Evolutionary conservation across 176 grass and related monocot genomes (phyloP).

Genomic region (Triticum turgidum): DNA sequence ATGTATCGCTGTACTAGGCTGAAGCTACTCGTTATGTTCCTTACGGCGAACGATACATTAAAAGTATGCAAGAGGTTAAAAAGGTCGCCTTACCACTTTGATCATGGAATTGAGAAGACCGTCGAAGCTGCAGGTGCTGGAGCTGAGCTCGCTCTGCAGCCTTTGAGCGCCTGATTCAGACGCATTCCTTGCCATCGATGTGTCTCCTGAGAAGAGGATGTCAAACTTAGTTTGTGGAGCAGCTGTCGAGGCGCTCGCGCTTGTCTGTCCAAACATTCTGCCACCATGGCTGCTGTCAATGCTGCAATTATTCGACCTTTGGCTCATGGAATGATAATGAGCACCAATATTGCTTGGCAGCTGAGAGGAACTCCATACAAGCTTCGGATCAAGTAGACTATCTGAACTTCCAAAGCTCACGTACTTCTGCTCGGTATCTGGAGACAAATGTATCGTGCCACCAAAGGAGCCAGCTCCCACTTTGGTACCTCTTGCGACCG

Average conservation of each 20-base stretch:
- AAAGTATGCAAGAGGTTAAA: not conserved
- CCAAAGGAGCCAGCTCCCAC: constrained; percentile 47
- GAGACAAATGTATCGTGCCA: constrained; percentile 4
- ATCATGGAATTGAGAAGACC: constrained; percentile 85
- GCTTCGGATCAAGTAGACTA: constrained; percentile 43
- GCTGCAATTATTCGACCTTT: constrained; percentile 36
- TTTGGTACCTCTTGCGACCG: constrained; percentile 47
- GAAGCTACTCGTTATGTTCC: not conserved
- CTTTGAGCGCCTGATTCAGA: constrained; percentile 37
- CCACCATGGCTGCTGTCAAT: constrained; percentile 31
- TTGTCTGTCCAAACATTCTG: constrained; percentile 36
- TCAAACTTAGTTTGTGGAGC: constrained; percentile 39
- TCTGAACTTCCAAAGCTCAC: constrained; percentile 61
- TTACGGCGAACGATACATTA: not conserved
- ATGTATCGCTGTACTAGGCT: not conserved
- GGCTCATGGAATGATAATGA: constrained; percentile 32
- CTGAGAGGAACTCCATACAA: constrained; percentile 47
- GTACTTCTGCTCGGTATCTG: constrained; percentile 44
- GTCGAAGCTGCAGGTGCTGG: constrained; percentile 63
- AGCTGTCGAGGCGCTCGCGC: constrained; percentile 25
- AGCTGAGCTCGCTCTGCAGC: constrained; percentile 53
- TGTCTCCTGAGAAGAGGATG: constrained; percentile 29
- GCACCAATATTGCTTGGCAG: constrained; percentile 22
- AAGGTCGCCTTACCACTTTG: constrained; percentile 56
- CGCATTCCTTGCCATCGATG: constrained; percentile 33